Evolutionary conservation across 352 stramenopile genomes (phyloP), one percentile per base, ranked within the genome.

Genomic region (Globisporangium nunn): DNA sequence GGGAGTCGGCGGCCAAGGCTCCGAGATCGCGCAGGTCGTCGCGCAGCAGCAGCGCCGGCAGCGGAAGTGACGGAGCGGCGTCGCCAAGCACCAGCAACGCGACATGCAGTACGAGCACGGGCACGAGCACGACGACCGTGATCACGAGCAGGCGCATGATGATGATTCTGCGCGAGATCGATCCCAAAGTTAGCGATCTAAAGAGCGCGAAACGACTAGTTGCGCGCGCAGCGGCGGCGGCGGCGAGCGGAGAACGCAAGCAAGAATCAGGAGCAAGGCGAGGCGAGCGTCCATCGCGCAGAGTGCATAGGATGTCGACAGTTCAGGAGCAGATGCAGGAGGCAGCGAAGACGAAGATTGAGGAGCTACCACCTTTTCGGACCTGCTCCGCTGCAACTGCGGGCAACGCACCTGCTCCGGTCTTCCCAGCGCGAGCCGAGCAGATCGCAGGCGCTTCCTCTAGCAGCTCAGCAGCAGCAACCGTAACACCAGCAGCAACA

Each of bases 11-110:
- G 4, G 28, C 40, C 4, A 31, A 50, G 40, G 39, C 46, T 31
- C 28, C 18, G 43, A 56, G 23, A 23, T 50, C 46, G 5, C 52
- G 47, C 47, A 71, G 33, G 31, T 71, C 64, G 23, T 63, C 55
- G 11, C 64, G 55, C 3, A 61, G 23, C 46, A 71, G 43, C 28
- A 58, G 35, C 35, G 30, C 15, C 11, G 29, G 28, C 4, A 30
- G 35, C n/a, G 43, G 39, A 8, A 39, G 31, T 5, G n/a, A 18
- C 11, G 31, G 29, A 29, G 48, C 28, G 48, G 29, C 15, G 15
- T n/a, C 15, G 17, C 28, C 3, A 28, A 51, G 12, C 17, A 10
- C 6, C 3, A 48, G 12, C 29, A 52, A 23, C 23, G 33, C 33
- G 33, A 37, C 33, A 8, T 37, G 35, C 31, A 40, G 35, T 10